A percentile compares a stretch with the other conserved stretches of the same genome.
phyloP scores from a whole-genome alignment of 192 early-diverging fungal genomes.

The Chytriomyces sp. region DNA sequence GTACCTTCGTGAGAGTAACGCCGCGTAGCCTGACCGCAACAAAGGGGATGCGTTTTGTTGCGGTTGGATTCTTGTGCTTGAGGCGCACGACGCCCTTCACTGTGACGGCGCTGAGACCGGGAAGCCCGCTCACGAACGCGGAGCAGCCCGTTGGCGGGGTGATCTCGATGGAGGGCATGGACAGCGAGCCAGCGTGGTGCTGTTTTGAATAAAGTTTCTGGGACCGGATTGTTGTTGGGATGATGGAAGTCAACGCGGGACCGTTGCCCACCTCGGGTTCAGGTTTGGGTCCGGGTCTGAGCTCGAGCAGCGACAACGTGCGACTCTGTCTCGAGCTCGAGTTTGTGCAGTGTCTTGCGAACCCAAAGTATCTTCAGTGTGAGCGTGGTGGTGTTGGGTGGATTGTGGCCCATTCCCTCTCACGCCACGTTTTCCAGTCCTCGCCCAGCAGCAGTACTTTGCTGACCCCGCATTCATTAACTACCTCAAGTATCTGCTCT shows the following conservation, averaged over 20 bases:
- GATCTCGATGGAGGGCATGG: not conserved
- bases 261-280: too few species aligned
- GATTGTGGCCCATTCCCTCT: not conserved
- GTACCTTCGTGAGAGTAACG: slow-evolving; percentile 13
- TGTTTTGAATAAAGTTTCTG: too few species aligned
- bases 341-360: slow-evolving; percentile 92
- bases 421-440: slow-evolving; percentile 41
- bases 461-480: slow-evolving; percentile 82
- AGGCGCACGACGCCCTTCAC: slow-evolving; percentile 20
- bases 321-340: slow-evolving; percentile 92
- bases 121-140: slow-evolving; percentile 12
- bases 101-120: slow-evolving; percentile 19
- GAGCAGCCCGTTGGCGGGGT: not conserved
- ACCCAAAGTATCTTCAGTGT: slow-evolving; percentile 93
- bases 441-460: slow-evolving; percentile 89
- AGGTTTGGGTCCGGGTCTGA: too few species aligned
- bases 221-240: not conserved
- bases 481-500: slow-evolving; percentile 88
- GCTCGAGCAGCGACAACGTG: slow-evolving; percentile 11
- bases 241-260: not conserved
- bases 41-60: slow-evolving; percentile 7
- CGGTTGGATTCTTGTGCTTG: slow-evolving; percentile 13
- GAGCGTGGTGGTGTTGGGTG: too few species aligned
- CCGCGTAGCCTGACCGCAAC: slow-evolving; percentile 20
- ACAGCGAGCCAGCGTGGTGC: too few species aligned